Conservation (phyloP, 257 asterid species). For the Solanum tarijense region DNA sequence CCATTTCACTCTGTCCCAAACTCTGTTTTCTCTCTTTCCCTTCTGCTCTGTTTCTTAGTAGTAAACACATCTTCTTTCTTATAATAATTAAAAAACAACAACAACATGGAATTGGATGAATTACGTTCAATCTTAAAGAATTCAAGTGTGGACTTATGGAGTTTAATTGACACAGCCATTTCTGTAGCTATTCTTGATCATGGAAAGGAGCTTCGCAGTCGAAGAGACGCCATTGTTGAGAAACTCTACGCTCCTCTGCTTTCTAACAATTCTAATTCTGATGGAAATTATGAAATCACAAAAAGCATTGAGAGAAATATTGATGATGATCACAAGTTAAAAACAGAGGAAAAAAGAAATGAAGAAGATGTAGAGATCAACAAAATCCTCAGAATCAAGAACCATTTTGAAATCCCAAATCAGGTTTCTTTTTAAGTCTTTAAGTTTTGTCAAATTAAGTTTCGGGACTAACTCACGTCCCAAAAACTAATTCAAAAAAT, state of each 20-base stretch:
- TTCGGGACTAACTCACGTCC: background rate
- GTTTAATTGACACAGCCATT: constrained; percentile 38
- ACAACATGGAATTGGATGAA: constrained; percentile 32
- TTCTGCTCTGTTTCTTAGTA: background rate
- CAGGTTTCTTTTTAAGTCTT: constrained; percentile 13
- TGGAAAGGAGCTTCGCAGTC: constrained; percentile 19
- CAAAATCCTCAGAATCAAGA: constrained; percentile 29
- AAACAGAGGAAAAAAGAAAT: background rate
- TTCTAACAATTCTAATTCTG: constrained; percentile 10
- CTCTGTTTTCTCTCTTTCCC: background rate
- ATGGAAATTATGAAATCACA: background rate
- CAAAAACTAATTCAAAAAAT: too few relatives aligned
- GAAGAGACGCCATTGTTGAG: constrained; percentile 40
- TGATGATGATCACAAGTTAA: background rate
- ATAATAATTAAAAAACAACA: background rate
- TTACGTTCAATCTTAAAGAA: constrained; percentile 35
- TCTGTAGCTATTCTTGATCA: constrained; percentile 34
- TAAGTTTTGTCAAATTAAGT: rapidly evolving
- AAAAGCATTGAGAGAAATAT: background rate
- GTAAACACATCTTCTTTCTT: background rate
- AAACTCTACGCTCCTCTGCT: constrained; percentile 22
- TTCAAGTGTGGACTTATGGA: constrained; percentile 43
- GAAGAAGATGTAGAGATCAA: constrained; percentile 7
- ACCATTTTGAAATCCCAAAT: constrained; percentile 22
- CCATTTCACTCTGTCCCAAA: background rate